Evolutionary conservation across 805 yeast species (phyloP).

Genomic region (Teunomyces aglyptinius): DNA sequence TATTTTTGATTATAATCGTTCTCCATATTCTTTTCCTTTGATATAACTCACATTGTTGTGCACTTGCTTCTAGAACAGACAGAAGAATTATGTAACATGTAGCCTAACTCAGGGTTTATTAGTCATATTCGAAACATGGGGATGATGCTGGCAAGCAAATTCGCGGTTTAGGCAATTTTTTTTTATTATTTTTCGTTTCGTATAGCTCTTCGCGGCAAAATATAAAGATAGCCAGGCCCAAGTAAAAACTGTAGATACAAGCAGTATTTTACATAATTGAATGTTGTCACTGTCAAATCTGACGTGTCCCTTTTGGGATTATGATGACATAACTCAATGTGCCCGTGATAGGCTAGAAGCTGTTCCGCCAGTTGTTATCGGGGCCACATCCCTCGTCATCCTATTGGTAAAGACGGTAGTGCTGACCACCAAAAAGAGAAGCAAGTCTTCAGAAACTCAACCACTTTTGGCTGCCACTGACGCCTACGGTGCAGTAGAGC

Average conservation of each 20-base stretch:
- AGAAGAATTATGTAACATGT: neutral
- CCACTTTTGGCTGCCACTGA: constrained; percentile 34
- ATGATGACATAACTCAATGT: constrained; percentile 60
- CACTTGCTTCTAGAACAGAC: neutral
- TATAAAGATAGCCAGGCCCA: neutral
- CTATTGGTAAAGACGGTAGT: constrained; percentile 19
- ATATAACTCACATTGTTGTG: neutral
- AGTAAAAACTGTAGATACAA: neutral
- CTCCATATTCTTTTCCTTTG: no score
- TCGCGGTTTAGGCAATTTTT: neutral
- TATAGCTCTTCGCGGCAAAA: neutral
- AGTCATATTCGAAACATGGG: neutral
- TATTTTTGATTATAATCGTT: no score
- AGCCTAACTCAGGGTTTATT: neutral
- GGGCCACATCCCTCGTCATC: constrained; percentile 27
- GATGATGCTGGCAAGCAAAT: neutral
- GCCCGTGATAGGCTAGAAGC: constrained; percentile 44
- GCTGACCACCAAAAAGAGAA: constrained; percentile 11
- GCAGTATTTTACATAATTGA: neutral
- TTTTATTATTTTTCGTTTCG: neutral
- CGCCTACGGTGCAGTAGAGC: constrained; percentile 29
- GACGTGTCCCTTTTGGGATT: constrained; percentile 45
- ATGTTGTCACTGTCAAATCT: constrained; percentile 3
- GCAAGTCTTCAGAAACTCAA: constrained; percentile 18
- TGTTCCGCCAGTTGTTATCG: constrained; percentile 28